Percentiles rank a stretch among this genome's conserved stretches.
Conservation (phyloP, 176 grass and related monocot species). For the Neostapfia colusana region DNA sequence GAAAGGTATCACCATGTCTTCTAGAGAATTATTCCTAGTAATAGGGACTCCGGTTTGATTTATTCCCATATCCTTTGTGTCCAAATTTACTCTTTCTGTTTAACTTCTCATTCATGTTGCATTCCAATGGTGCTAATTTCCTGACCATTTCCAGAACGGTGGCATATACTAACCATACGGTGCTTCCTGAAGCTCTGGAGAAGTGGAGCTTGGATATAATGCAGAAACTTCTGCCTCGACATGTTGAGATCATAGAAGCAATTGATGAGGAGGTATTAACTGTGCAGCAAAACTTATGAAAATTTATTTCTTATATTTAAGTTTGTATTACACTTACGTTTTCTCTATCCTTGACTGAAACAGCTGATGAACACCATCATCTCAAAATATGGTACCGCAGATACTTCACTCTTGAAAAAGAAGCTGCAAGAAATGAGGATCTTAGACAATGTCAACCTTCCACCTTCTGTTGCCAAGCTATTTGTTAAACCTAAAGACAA, state of each 20-base stretch:
- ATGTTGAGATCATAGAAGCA: constrained; percentile 98
- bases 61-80: neutral
- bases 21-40: neutral
- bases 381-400: constrained; percentile 63
- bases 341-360: constrained; percentile 38
- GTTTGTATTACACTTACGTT: constrained; percentile 26
- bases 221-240: constrained; percentile 95
- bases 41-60: constrained; percentile 21
- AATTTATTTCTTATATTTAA: constrained; percentile 29
- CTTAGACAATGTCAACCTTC: constrained; percentile 92
- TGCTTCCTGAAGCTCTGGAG: constrained; percentile 98
- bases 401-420: constrained; percentile 76
- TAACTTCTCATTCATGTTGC: constrained; percentile 23
- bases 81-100: neutral
- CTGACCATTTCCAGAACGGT: constrained; percentile 58
- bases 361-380: constrained; percentile 81
- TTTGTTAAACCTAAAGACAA: constrained; percentile 80
- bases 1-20: constrained; percentile 57
- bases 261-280: constrained; percentile 79
- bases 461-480: constrained; percentile 62
- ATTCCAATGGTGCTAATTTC: constrained; percentile 29
- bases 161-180: constrained; percentile 98
- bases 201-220: constrained; percentile 99
- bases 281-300: constrained; percentile 20
- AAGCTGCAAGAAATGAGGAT: constrained; percentile 94